phyloP scores from a whole-genome alignment of 1,139 yeast genomes.

The Debaryomyces psychrophilus region DNA sequence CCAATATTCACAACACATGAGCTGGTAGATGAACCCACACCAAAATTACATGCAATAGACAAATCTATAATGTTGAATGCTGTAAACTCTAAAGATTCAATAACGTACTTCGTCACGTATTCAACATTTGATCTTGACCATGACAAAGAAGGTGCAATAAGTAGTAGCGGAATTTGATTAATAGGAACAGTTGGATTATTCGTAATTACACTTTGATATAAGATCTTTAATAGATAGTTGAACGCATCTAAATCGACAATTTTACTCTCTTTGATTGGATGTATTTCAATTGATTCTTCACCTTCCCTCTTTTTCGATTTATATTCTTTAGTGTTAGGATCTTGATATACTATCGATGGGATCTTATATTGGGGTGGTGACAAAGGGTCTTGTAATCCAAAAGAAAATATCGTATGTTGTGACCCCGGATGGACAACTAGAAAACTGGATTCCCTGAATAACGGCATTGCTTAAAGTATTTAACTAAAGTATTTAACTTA shows the following conservation, averaged over 20 bases:
- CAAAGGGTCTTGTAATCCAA: conserved; percentile 80
- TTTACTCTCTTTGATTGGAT: conserved; percentile 65
- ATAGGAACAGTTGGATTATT: conserved; percentile 54
- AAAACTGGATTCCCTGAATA: conserved; percentile 62
- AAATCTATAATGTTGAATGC: conserved; percentile 73
- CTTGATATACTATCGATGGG: conserved; percentile 74
- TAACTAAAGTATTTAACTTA: neutral
- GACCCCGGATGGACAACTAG: conserved; percentile 84
- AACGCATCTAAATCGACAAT: conserved; percentile 73
- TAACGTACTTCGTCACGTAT: conserved; percentile 68
- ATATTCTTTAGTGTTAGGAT: conserved; percentile 44
- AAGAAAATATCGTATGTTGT: conserved; percentile 68
- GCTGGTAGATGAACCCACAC: conserved; percentile 60
- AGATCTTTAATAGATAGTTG: conserved; percentile 63
- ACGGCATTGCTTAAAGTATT: conserved; percentile 44
- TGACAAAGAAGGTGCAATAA: conserved; percentile 62
- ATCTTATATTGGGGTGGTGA: conserved; percentile 75
- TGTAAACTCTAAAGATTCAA: conserved; percentile 73
- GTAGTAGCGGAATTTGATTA: conserved; percentile 50
- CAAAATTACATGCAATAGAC: conserved; percentile 73
- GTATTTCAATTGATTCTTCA: conserved; percentile 46
- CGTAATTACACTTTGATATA: conserved; percentile 59
- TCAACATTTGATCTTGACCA: conserved; percentile 78
- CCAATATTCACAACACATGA: conserved; percentile 85
- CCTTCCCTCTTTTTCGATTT: conserved; percentile 37